Evolutionary conservation across 768 basidiomycete genomes (phyloP), one percentile per base, ranked within the genome.

Genomic region (Pulveroboletus sp.): DNA sequence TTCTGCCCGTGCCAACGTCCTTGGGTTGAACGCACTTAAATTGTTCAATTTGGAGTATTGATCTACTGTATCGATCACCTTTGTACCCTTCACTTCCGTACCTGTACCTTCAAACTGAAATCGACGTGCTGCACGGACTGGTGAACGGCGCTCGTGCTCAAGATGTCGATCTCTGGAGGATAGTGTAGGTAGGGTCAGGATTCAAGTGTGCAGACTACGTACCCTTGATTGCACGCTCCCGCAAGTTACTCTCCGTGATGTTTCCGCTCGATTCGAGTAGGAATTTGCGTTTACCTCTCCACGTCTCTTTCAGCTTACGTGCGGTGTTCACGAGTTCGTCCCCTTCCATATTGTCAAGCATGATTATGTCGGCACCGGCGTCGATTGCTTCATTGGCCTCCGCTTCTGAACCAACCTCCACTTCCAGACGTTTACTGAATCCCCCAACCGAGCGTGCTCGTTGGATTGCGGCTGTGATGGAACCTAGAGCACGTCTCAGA

Each of bases 371-470:
- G 24, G 91, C 93, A 4, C 96, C 96, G 6, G 94, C 94, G 12
- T 83, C 82, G 60, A 99, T 93, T n/a, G 96, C 96, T 72, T 98
- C 93, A 61, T 94, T 85, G 10, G 93, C 96, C 66, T 96, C 94
- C 17, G 76, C 85, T 69, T 92, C 86, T 6, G 86, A 85, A 38
- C 81, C 77, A 24, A 95, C 94, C 69, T 99, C 96, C 28, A 98
- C 93, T 54, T 98, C 95, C 38, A 99, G 81, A 26, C 90, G 81
- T 42, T 93, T 73, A 49, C 84, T 87, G 73, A 98, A 97, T 9
- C 95, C 95, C 14, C 92, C 92, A 17, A 93, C 93, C 55, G 80
- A 72, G 28, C 91, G 86, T n/a, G 93, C 92, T 57, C 84, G 79
- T 53, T 83, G 68, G 56, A 99, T 85, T 6, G 95, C 95, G 37